These are phyloP conservation scores for Lasiodiplodia sp. DNA, from an alignment of 2,329 filamentous ascomycete genomes.

Conservation along the genomic window DNA sequence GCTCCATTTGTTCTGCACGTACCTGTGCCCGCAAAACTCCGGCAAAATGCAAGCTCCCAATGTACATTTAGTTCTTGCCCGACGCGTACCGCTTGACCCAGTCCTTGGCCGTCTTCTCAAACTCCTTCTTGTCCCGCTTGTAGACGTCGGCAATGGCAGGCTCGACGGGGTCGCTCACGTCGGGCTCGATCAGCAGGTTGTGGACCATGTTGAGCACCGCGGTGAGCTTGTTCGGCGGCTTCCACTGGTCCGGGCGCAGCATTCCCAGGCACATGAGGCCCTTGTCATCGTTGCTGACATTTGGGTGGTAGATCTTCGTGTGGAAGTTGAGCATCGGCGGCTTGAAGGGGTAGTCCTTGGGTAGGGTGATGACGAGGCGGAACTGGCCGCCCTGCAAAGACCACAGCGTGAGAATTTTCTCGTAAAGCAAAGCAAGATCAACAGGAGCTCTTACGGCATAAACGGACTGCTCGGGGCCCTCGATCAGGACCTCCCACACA, in stretches of 20 bases:
- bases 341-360: slow-evolving; percentile 88
- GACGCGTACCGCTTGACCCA: slow-evolving; percentile 78
- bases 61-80: slow-evolving; percentile 37
- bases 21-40: slow-evolving; percentile 23
- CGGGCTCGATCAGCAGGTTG: slow-evolving; percentile 78
- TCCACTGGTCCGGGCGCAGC: slow-evolving; percentile 89
- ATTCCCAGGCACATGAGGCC: slow-evolving; percentile 87
- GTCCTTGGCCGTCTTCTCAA: slow-evolving; percentile 76
- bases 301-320: slow-evolving; percentile 95
- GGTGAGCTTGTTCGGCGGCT: slow-evolving; percentile 79
- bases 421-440: slow-evolving; percentile 9
- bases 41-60: slow-evolving; percentile 20
- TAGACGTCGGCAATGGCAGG: slow-evolving; percentile 85
- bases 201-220: slow-evolving; percentile 80
- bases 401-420: slow-evolving; percentile 28
- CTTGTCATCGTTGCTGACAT: slow-evolving; percentile 85
- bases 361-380: slow-evolving; percentile 75
- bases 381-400: slow-evolving; percentile 70
- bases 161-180: slow-evolving; percentile 90
- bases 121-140: slow-evolving; percentile 70
- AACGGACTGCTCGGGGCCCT: slow-evolving; percentile 69
- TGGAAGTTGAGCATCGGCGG: slow-evolving; percentile 79
- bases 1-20: slow-evolving; percentile 10
- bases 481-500: slow-evolving; percentile 72
- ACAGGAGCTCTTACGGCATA: slow-evolving; percentile 64